A percentile compares a stretch with the other conserved stretches of the same genome.
Conservation (phyloP, 2,329 filamentous ascomycete genomes). For the Raffaelea albimanens region DNA sequence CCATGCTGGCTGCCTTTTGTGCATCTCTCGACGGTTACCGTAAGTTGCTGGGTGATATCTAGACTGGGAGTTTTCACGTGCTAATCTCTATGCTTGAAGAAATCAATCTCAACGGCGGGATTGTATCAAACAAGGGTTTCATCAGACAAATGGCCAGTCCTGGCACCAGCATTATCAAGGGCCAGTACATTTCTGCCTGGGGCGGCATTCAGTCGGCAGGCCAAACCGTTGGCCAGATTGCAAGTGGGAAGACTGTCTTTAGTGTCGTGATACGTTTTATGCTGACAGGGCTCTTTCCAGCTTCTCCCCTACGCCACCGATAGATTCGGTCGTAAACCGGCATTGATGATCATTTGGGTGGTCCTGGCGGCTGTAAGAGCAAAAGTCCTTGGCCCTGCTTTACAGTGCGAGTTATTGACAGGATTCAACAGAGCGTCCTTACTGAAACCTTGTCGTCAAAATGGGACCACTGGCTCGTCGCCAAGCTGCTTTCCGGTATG, state of each 20-base stretch:
- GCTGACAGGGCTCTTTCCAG: conserved; percentile 4
- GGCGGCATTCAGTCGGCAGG: conserved; percentile 15
- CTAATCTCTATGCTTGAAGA: neutral
- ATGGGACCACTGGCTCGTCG: conserved; percentile 30
- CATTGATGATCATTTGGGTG: conserved; percentile 25
- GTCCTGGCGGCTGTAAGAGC: conserved; percentile 21
- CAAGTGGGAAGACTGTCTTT: too few species aligned
- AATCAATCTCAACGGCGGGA: conserved; percentile 8
- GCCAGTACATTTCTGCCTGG: conserved; percentile 10
- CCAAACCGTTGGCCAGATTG: conserved; percentile 4
- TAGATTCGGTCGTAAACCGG: conserved; percentile 23
- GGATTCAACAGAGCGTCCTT: conserved; percentile 20
- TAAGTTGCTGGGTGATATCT: conserved; percentile 8
- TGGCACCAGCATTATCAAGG: conserved; percentile 6
- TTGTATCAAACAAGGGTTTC: conserved; percentile 12
- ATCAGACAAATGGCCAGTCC: conserved; percentile 9
- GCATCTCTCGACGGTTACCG: conserved; percentile 33
- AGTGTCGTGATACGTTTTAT: too few species aligned
- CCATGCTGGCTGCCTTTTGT: conserved; percentile 30
- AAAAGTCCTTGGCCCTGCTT: conserved; percentile 4
- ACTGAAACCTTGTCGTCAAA: conserved; percentile 24
- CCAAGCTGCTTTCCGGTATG: conserved; percentile 20
- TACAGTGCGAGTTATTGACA: neutral
- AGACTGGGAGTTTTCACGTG: too few species aligned
- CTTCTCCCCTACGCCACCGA: conserved; percentile 26